Conservation (phyloP, 2,329 filamentous ascomycete species). For the Colletotrichum liriopes region DNA sequence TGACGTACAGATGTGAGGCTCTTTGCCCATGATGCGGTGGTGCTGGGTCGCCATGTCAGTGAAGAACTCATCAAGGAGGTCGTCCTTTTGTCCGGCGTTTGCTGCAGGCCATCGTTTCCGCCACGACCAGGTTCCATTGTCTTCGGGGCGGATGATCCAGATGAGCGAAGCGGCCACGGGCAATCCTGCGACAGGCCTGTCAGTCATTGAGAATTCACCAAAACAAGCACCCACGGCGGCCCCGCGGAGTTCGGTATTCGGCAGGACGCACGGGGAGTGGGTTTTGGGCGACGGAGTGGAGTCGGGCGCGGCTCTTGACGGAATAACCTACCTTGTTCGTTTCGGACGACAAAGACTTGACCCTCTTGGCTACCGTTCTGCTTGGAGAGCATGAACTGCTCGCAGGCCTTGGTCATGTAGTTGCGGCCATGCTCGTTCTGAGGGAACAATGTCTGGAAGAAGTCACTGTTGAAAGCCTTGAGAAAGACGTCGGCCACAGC, state of each 20-base stretch:
- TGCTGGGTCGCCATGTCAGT: constrained; percentile 43
- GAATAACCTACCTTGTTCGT: constrained; percentile 17
- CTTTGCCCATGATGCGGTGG: constrained; percentile 35
- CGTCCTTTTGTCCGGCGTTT: constrained; percentile 33
- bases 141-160: constrained; percentile 37
- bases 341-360: constrained; percentile 34
- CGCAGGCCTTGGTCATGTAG: constrained; percentile 28
- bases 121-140: constrained; percentile 39
- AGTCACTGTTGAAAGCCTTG: constrained; percentile 38
- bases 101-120: constrained; percentile 37
- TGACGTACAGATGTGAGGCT: constrained; percentile 44
- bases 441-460: constrained; percentile 37
- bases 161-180: constrained; percentile 26
- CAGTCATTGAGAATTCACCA: background rate
- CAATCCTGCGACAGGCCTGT: constrained; percentile 13
- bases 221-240: too few species aligned
- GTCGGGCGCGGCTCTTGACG: background rate
- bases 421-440: constrained; percentile 36
- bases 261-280: background rate
- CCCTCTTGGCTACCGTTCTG: constrained; percentile 25
- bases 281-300: background rate
- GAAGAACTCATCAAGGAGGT: constrained; percentile 42
- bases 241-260: background rate
- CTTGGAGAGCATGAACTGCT: constrained; percentile 34
- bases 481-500: constrained; percentile 39